Base-by-base conservation (phyloP, 768 basidiomycete species). In the Calocera cornea region DNA sequence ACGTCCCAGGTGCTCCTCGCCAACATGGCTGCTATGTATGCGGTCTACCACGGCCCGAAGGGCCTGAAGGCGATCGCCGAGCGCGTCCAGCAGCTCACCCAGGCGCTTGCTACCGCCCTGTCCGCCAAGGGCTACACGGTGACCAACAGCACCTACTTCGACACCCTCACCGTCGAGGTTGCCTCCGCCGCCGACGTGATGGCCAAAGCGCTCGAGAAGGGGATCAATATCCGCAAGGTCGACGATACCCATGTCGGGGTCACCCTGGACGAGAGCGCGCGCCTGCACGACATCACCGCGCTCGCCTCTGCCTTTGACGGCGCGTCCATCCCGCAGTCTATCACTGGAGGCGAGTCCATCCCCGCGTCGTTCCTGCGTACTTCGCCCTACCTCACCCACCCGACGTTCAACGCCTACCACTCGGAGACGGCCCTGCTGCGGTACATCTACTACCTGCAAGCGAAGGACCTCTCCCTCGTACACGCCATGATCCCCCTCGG, bases 1-100 rank as follows among this genome's bases (percentile, higher is more conserved):
- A 99, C 97, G 5, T 92, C 90, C 71, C 95, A 99, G 78, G 97
- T 93, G 0, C 85, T 99, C 19, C 88, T 99, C 31, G 97, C 97
- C 22, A 99, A 99, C 78, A 97, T 97, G 92, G 92, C 97, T 22
- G 94, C 95, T 38, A 97, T 99, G 95, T 94, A 93, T 74, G 94
- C 94, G 5, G 86, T 97, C 24, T 98, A 97, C 76, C 97, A 99
- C 74, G 97, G 97, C 12, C 90, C 97, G 0, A 82, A 80, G 49
- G 94, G 95, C 67, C 82, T 99, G 33, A 80, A 81, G 68, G 85
- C 85, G 54, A 97, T 98, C 70, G 94, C 93, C 22, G 80, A 83
- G 74, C 92, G 90, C 78, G 90, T 97, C n/a, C 93, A 98, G 76
- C 82, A 86, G 22, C 84, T 92, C 71, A 89, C 97, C 0, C 86